A percentile compares a stretch with the other conserved stretches of the same genome.
These are phyloP conservation scores for Fusarium denticulatum DNA, from an alignment of 2,329 filamentous ascomycete species.

Conservation along the genomic window DNA sequence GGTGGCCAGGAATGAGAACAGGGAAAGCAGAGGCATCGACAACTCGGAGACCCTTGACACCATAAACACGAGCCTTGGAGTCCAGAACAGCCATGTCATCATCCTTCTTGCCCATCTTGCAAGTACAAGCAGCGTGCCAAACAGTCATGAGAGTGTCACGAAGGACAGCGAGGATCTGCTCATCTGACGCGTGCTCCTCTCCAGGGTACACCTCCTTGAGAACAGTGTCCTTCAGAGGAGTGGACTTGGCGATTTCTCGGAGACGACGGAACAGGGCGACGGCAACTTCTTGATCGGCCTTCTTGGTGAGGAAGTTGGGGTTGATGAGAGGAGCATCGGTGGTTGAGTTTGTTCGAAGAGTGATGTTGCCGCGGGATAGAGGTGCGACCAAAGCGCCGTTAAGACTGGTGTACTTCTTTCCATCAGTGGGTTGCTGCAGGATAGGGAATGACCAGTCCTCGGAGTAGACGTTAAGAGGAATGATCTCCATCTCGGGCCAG, in stretches of 20 bases:
- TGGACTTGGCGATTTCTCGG: constrained; percentile 45
- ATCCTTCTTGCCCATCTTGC: constrained; percentile 33
- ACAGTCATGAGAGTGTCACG: constrained; percentile 38
- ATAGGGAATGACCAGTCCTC: constrained; percentile 35
- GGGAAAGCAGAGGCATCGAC: constrained; percentile 29
- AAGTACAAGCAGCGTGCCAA: constrained; percentile 36
- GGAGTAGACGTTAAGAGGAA: constrained; percentile 34
- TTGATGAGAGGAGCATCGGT: constrained; percentile 54
- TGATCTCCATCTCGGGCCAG: constrained; percentile 50
- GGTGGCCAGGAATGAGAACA: constrained; percentile 28
- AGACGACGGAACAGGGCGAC: constrained; percentile 55
- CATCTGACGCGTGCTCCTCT: constrained; percentile 48
- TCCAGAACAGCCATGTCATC: constrained; percentile 32
- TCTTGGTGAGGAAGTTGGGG: constrained; percentile 56
- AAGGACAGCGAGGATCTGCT: constrained; percentile 52
- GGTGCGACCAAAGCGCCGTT: constrained; percentile 51
- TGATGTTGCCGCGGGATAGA: constrained; percentile 56
- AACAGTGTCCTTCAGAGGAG: constrained; percentile 47
- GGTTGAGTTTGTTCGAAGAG: constrained; percentile 49
- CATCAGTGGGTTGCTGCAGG: constrained; percentile 28
- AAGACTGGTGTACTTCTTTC: constrained; percentile 38
- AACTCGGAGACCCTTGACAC: constrained; percentile 23
- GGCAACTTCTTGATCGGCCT: constrained; percentile 56
- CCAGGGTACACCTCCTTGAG: constrained; percentile 48
- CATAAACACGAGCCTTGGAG: constrained; percentile 30